A percentile compares a stretch with the other conserved stretches of the same genome.
These are phyloP conservation scores for Phialophora verrucosa DNA, from an alignment of 2,329 filamentous ascomycete genomes.

Conservation along the genomic window DNA sequence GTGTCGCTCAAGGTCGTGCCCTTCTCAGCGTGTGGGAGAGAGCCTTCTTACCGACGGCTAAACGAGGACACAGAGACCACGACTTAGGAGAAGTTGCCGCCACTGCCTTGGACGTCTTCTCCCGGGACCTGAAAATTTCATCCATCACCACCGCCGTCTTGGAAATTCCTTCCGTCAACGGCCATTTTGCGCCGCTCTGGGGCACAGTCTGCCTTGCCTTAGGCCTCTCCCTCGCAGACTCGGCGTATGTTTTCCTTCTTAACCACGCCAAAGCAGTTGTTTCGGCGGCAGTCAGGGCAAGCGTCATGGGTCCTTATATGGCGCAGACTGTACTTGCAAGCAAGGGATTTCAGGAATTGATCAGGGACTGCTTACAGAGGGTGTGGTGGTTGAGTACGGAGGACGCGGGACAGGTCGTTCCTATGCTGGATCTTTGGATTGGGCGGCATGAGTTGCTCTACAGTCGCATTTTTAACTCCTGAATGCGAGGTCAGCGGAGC, in stretches of 20 bases:
- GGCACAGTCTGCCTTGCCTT: conserved; percentile 62
- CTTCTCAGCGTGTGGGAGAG: conserved; percentile 65
- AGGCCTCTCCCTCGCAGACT: conserved; percentile 57
- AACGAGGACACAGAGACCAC: conserved; percentile 10
- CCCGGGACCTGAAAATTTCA: conserved; percentile 46
- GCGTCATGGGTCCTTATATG: conserved; percentile 70
- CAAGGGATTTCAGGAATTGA: conserved; percentile 57
- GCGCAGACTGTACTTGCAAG: conserved; percentile 65
- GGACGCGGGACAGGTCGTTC: conserved; percentile 66
- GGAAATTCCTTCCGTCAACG: conserved; percentile 46
- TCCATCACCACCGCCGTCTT: conserved; percentile 42
- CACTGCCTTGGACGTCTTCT: conserved; percentile 47
- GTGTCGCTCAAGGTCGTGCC: conserved; percentile 65
- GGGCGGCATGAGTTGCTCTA: conserved; percentile 70
- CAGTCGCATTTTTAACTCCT: conserved; percentile 71
- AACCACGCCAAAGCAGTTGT: conserved; percentile 68
- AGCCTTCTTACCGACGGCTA: conserved; percentile 34
- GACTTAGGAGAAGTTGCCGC: conserved; percentile 36
- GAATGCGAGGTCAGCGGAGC: conserved; percentile 26
- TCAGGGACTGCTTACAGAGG: conserved; percentile 55
- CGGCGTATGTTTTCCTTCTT: conserved; percentile 67
- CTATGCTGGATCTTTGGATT: conserved; percentile 67
- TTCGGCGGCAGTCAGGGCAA: conserved; percentile 66
- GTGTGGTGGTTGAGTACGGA: conserved; percentile 57
- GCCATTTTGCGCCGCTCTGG: conserved; percentile 67